Evolutionary conservation across 306 rosid genomes (phyloP).

Genomic region (Vigna mungo): DNA sequence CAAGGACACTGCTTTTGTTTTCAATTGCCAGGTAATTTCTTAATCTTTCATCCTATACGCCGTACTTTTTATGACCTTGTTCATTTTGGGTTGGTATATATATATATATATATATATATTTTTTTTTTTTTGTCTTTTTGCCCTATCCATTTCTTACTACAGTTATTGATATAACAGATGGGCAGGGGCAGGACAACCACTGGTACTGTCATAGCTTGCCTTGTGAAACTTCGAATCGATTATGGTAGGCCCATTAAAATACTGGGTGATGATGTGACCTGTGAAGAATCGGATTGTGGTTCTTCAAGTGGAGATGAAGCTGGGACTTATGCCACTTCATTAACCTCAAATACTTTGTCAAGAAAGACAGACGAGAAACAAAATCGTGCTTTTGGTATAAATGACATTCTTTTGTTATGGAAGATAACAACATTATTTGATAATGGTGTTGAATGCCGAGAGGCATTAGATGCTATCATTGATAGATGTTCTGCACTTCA

Average conservation of each 20-base stretch:
- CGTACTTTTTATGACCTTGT: slow-evolving; percentile 18
- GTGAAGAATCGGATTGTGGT: slow-evolving; percentile 64
- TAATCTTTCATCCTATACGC: slow-evolving; percentile 40
- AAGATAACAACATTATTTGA: slow-evolving; percentile 87
- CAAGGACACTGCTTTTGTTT: slow-evolving; percentile 78
- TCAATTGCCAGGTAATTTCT: slow-evolving; percentile 81
- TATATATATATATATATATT: too few relatives aligned
- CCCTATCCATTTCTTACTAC: slow-evolving; percentile 14
- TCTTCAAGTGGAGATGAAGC: slow-evolving; percentile 76
- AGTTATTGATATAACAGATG: slow-evolving; percentile 61
- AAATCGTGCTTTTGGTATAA: slow-evolving; percentile 74
- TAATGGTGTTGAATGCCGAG: slow-evolving; percentile 87
- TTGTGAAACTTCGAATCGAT: slow-evolving; percentile 79
- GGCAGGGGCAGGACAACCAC: slow-evolving; percentile 92
- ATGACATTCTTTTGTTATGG: slow-evolving; percentile 82
- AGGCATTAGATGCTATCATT: slow-evolving; percentile 83
- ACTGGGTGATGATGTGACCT: slow-evolving; percentile 57
- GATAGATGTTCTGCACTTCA: slow-evolving; percentile 88
- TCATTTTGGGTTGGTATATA: not conserved
- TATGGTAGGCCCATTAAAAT: slow-evolving; percentile 77
- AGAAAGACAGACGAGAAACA: slow-evolving; percentile 52
- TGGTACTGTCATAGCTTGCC: slow-evolving; percentile 90
- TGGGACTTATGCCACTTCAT: slow-evolving; percentile 49
- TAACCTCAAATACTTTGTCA: slow-evolving; percentile 44
- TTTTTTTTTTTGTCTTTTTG: not conserved